A percentile compares a stretch with the other conserved stretches of the same genome.
Evolutionary conservation across 2,329 filamentous ascomycete species (phyloP).

Genomic region (Colletotrichum navitas): DNA sequence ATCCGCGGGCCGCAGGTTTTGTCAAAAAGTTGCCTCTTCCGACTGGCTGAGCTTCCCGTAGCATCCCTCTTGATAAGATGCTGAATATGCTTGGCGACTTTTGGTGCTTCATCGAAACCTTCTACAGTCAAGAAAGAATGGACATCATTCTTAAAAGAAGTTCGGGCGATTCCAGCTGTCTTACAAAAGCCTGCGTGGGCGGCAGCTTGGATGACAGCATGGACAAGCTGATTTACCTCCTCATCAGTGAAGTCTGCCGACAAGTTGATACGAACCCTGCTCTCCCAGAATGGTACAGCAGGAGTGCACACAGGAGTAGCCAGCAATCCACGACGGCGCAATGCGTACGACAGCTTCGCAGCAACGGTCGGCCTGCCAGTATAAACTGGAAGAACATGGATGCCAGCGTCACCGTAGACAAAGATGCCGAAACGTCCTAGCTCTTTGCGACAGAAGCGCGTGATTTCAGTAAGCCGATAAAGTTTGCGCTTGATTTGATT

Average conservation of each 20-base stretch:
- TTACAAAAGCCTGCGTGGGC: conserved; percentile 9
- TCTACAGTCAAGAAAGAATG: neutral
- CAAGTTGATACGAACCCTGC: conserved; percentile 41
- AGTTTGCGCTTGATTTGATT: conserved; percentile 16
- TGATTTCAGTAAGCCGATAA: conserved; percentile 21
- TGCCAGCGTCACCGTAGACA: conserved; percentile 33
- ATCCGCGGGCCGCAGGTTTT: conserved; percentile 19
- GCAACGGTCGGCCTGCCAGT: conserved; percentile 35
- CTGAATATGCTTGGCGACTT: neutral
- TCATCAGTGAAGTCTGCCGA: conserved; percentile 37
- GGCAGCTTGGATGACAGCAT: conserved; percentile 22
- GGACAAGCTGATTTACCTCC: conserved; percentile 28
- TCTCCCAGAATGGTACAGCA: conserved; percentile 42
- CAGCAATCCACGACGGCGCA: conserved; percentile 28
- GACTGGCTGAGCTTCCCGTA: neutral
- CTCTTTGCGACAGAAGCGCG: conserved; percentile 33
- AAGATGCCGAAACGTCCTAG: conserved; percentile 32
- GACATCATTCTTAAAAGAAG: neutral
- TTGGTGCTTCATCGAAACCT: neutral
- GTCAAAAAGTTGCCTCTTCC: conserved; percentile 6
- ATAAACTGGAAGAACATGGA: conserved; percentile 29
- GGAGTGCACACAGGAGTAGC: conserved; percentile 37
- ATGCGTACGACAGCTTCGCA: conserved; percentile 29
- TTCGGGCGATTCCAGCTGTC: neutral
- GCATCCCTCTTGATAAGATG: conserved; percentile 19